Evolutionary conservation across 176 grass and related monocot species (phyloP).

Genomic region (Oryza brachyantha): DNA sequence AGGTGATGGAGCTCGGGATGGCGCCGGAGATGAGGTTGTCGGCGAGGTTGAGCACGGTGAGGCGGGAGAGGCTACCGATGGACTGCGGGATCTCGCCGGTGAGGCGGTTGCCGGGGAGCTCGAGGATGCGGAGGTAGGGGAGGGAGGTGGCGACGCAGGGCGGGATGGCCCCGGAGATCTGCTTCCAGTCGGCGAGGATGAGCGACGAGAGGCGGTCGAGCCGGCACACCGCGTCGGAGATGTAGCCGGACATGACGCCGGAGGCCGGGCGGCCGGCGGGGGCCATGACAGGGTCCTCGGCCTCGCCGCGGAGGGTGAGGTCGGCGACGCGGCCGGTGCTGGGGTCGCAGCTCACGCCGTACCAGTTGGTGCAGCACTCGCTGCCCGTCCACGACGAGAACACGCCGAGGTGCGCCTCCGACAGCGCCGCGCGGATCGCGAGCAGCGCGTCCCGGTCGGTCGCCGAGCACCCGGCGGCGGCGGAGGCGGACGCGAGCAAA

Average conservation of each 20-base stretch:
- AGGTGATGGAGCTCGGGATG: conserved; percentile 50
- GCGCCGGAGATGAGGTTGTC: conserved; percentile 60
- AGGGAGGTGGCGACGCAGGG: conserved; percentile 68
- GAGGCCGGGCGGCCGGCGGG: conserved; percentile 50
- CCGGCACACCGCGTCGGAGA: conserved; percentile 74
- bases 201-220: conserved; percentile 66
- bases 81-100: conserved; percentile 57
- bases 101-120: conserved; percentile 78
- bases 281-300: conserved; percentile 68
- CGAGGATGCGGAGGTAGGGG: conserved; percentile 64
- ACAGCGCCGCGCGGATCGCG: conserved; percentile 63
- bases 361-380: conserved; percentile 86
- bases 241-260: conserved; percentile 85
- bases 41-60: conserved; percentile 90
- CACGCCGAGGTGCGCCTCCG: conserved; percentile 68
- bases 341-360: conserved; percentile 90
- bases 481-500: background rate
- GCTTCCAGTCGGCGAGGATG: conserved; percentile 93
- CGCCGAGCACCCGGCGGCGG: conserved; percentile 11
- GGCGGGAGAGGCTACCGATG: conserved; percentile 59
- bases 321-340: conserved; percentile 60
- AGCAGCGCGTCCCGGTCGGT: conserved; percentile 60
- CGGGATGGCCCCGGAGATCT: conserved; percentile 67
- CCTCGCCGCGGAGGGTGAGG: conserved; percentile 81
- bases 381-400: conserved; percentile 71